Evolutionary conservation across 331 rosid species (phyloP), one percentile per base, ranked within the genome.

Genomic region (Malus hybrid): DNA sequence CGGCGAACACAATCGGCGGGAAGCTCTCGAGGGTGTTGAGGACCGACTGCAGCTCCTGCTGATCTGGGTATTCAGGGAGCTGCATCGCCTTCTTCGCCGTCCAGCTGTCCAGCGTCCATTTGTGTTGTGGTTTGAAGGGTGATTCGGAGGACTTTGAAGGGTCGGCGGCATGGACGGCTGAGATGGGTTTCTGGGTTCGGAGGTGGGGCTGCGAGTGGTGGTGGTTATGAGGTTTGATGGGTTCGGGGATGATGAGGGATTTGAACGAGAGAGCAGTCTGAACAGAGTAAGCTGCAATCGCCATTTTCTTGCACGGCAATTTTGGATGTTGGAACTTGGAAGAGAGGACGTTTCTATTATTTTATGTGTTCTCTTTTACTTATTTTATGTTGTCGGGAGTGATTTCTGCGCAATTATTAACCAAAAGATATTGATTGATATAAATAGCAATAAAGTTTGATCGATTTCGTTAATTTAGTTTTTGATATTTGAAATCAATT

Each of bases 1-100:
- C 87, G 1, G 87, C 82, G 28, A 84, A 84, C 19, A 84, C 87
- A 29, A 84, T 53, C n/a, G 87, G 87, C 15, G 87, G 87, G 50
- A 74, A 84, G 9, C 83, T 50, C 50, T 84, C 87, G 8, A 84
- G 84, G 73, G 85, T 84, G 30, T 26, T 62, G 53, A 84, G 85
- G 20, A 81, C 81, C 29, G 82, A 80, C 3, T 66, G 73, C 22
- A 84, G 82, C 81, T 5, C 34, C n/a, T 32, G 42, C 70, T 63
- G 53, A 75, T 84, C 78, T 6, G 87, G 85, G 68, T 84, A 84
- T 18, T 81, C 87, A 1, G 87, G 87, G 6, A 77, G 80, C 79
- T 84, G 87, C 29, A 77, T 60, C 44, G 83, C 87, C 87, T 46
- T 78, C 83, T 71, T 77, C 5, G 71, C 12, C 66, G 65, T 84